Conservation (phyloP, 2,329 filamentous ascomycete species). For the Paecilomyces niveus region DNA sequence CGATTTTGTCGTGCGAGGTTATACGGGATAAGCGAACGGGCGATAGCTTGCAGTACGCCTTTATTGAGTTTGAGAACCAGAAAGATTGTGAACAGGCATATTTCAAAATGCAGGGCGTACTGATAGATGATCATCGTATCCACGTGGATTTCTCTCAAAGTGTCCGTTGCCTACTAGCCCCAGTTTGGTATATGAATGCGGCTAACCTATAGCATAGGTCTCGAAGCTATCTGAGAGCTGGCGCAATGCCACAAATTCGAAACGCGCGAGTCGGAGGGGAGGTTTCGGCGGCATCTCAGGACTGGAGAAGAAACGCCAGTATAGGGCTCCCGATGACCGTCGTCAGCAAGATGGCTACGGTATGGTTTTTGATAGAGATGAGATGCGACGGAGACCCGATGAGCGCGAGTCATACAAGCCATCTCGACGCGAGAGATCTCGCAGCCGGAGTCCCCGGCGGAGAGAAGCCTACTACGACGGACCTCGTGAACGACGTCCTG, state of each 20-base stretch:
- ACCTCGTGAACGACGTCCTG: conserved; percentile 32
- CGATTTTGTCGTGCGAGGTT: conserved; percentile 90
- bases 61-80: conserved; percentile 94
- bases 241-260: conserved; percentile 77
- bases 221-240: conserved; percentile 81
- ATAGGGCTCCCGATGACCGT: conserved; percentile 59
- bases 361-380: conserved; percentile 74
- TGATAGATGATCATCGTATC: conserved; percentile 95
- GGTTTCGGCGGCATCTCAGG: conserved; percentile 88
- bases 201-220: conserved; percentile 35
- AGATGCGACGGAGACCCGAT: conserved; percentile 46
- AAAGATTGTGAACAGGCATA: conserved; percentile 90
- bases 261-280: conserved; percentile 59
- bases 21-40: conserved; percentile 90
- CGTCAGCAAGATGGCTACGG: conserved; percentile 52
- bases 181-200: conserved; percentile 3
- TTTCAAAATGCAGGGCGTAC: conserved; percentile 96
- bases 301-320: conserved; percentile 85
- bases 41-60: conserved; percentile 93
- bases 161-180: conserved; percentile 45
- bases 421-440: conserved; percentile 18
- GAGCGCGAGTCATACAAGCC: conserved; percentile 12
- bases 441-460: conserved; percentile 43
- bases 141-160: conserved; percentile 99
- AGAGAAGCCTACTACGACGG: conserved; percentile 23